A percentile compares a stretch with the other conserved stretches of the same genome.
These are phyloP conservation scores for Globisporangium takayamanum DNA, from an alignment of 352 stramenopile species.

Conservation along the genomic window DNA sequence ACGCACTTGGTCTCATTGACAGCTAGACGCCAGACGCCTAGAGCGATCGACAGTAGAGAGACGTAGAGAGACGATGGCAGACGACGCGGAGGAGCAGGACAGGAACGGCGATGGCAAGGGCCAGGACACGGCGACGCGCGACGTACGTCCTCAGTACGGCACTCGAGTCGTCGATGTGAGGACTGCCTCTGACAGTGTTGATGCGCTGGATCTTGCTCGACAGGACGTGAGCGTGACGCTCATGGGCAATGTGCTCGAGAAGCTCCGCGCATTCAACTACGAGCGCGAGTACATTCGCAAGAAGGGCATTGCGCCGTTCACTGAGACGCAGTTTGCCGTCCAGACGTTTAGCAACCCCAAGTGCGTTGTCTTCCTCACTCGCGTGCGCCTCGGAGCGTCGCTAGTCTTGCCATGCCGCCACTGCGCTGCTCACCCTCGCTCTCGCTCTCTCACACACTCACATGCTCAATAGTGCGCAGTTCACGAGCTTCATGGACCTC, in stretches of 20 bases:
- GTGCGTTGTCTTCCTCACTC: conserved; percentile 5
- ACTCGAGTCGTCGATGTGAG: no score
- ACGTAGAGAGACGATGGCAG: conserved; percentile 12
- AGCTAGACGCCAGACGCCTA: no score
- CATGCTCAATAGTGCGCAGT: conserved; percentile 40
- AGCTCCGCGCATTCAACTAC: conserved; percentile 74
- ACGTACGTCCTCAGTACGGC: conserved; percentile 13
- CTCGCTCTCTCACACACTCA: neutral
- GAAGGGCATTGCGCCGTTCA: conserved; percentile 63
- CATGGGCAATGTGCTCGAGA: conserved; percentile 83
- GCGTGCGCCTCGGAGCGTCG: no score
- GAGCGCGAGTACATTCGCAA: conserved; percentile 71
- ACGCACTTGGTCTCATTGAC: no score
- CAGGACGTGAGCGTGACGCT: conserved; percentile 74
- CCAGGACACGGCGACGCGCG: conserved; percentile 15
- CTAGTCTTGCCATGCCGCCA: no score
- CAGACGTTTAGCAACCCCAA: conserved; percentile 45
- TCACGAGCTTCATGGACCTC: conserved; percentile 75
- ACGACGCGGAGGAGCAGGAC: conserved; percentile 25
- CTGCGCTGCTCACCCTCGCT: neutral
- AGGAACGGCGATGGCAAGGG: conserved; percentile 15
- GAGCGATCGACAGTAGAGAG: no score
- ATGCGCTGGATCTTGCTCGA: neutral
- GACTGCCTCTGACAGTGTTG: neutral
- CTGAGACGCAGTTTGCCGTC: conserved; percentile 68